These are phyloP conservation scores for Sedum album DNA, from an alignment of 164 flowering plant genomes.

Conservation along the genomic window DNA sequence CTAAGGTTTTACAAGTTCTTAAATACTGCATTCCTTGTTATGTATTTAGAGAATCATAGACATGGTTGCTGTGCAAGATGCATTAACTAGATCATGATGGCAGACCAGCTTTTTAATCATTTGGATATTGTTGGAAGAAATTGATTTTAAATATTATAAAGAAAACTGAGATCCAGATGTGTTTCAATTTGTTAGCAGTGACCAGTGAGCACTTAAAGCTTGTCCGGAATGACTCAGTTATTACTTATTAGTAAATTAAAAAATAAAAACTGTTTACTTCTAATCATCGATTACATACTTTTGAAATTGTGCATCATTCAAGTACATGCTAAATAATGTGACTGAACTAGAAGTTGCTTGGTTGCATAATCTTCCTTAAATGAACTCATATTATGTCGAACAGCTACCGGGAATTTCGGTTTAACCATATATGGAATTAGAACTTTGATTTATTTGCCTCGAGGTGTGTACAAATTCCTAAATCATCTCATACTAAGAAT, in stretches of 20 bases:
- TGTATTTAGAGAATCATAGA: neutral
- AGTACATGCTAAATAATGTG: neutral
- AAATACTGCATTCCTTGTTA: neutral
- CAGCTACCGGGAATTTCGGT: neutral
- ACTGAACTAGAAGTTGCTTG: neutral
- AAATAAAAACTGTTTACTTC: neutral
- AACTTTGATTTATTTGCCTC: neutral
- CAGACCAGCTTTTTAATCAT: neutral
- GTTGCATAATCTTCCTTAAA: neutral
- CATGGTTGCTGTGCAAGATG: neutral
- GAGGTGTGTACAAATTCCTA: neutral
- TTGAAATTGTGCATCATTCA: neutral
- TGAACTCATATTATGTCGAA: neutral
- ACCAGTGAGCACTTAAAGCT: neutral
- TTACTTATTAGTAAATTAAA: neutral
- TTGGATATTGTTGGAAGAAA: neutral
- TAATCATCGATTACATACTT: neutral
- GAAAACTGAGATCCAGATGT: neutral
- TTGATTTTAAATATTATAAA: neutral
- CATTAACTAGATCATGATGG: slow-evolving; percentile 2
- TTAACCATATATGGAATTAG: neutral
- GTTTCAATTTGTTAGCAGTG: neutral
- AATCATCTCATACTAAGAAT: neutral
- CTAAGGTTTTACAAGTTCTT: neutral
- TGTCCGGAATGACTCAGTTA: neutral